Conservation (phyloP, 1,284 basidiomycete genomes). For the Pseudozyma sp. region DNA sequence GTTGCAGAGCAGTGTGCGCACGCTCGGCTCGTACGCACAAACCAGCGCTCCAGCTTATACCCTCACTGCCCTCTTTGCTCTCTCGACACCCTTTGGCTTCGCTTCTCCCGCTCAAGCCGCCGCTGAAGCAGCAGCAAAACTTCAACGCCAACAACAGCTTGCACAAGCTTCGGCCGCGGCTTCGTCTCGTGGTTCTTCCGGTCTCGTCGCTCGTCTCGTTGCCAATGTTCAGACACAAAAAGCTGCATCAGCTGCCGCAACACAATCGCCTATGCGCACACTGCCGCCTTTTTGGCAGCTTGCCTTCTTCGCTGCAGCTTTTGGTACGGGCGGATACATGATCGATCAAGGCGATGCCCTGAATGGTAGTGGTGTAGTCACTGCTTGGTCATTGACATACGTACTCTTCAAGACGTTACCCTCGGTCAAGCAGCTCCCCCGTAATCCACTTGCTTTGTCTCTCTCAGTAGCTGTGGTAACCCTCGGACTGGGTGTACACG, state of each 20-base stretch:
- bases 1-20: slow-evolving; percentile 22
- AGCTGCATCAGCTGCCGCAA: slow-evolving; percentile 10
- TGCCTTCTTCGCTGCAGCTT: slow-evolving; percentile 55
- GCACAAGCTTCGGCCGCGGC: slow-evolving; percentile 17
- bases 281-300: slow-evolving; percentile 64
- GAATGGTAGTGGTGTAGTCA: slow-evolving; percentile 60
- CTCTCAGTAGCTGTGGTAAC: slow-evolving; percentile 32
- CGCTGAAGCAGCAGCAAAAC: slow-evolving; percentile 31
- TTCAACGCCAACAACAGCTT: slow-evolving; percentile 29
- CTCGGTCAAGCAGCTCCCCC: slow-evolving; percentile 27
- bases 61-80: slow-evolving; percentile 46
- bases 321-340: slow-evolving; percentile 63
- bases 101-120: slow-evolving; percentile 46
- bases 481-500: slow-evolving; percentile 57
- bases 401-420: slow-evolving; percentile 58
- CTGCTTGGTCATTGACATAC: slow-evolving; percentile 63
- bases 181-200: slow-evolving; percentile 9
- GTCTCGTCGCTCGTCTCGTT: slow-evolving; percentile 33
- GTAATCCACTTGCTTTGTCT: slow-evolving; percentile 38
- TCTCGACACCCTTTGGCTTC: slow-evolving; percentile 58
- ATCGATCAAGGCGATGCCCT: slow-evolving; percentile 59
- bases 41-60: slow-evolving; percentile 47
- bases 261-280: slow-evolving; percentile 19
- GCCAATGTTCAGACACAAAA: slow-evolving; percentile 28
- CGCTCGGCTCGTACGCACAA: slow-evolving; percentile 39